phyloP scores from a whole-genome alignment of 768 basidiomycete genomes.

The Albatrellus ellisii region DNA sequence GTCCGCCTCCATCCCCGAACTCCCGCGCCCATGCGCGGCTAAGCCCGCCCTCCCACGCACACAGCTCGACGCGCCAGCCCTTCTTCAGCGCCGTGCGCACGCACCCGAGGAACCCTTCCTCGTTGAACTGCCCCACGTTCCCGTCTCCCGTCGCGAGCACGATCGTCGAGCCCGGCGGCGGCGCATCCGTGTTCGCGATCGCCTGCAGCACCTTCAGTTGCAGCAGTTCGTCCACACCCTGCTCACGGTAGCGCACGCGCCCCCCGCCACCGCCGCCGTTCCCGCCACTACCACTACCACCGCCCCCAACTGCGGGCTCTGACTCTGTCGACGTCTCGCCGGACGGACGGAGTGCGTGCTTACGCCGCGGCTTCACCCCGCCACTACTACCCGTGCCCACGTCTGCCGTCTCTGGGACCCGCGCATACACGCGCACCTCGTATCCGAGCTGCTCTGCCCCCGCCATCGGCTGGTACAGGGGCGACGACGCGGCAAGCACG shows the following conservation, averaged over 20 bases:
- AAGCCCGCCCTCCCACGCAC: constrained; percentile 79
- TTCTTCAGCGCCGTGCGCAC: constrained; percentile 75
- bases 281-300: constrained; percentile 13
- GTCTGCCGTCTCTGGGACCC: constrained; percentile 57
- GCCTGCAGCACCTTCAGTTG: constrained; percentile 89
- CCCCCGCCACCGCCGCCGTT: constrained; percentile 12
- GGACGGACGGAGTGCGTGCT: constrained; percentile 9
- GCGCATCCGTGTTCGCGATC: constrained; percentile 55
- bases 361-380: constrained; percentile 11
- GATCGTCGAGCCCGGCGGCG: constrained; percentile 57
- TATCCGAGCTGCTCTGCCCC: constrained; percentile 62
- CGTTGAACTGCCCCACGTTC: constrained; percentile 83
- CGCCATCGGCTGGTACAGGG: constrained; percentile 74
- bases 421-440: constrained; percentile 53
- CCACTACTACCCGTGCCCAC: constrained; percentile 38
- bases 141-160: constrained; percentile 93
- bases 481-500: constrained; percentile 70
- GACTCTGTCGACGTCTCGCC: constrained; percentile 21
- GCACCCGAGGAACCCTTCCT: constrained; percentile 84
- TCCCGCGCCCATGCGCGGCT: constrained; percentile 68
- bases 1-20: constrained; percentile 32
- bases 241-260: constrained; percentile 64
- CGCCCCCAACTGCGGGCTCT: constrained; percentile 15
- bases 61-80: constrained; percentile 93
- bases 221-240: constrained; percentile 90